These are phyloP conservation scores for Escovopsis sp. DNA, from an alignment of 2,329 filamentous ascomycete genomes.

Conservation along the genomic window DNA sequence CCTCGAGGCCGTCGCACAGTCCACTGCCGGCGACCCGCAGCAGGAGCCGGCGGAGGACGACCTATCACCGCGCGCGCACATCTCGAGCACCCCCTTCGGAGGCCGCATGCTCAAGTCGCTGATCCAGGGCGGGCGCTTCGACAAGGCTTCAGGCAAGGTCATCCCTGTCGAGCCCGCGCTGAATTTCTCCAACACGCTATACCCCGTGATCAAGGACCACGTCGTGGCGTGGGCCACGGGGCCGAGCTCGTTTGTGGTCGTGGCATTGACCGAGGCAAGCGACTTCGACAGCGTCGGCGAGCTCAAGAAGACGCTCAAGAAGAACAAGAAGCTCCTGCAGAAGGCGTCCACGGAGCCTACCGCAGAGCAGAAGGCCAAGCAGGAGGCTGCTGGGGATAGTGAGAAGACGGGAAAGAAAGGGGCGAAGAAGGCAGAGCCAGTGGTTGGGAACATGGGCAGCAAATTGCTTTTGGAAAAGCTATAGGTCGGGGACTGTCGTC, in stretches of 20 bases:
- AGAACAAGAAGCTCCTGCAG: constrained; percentile 56
- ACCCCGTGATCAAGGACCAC: constrained; percentile 60
- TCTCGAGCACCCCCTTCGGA: constrained; percentile 46
- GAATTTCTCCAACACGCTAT: constrained; percentile 70
- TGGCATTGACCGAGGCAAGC: constrained; percentile 63
- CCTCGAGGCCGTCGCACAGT: constrained; percentile 52
- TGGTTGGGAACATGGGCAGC: constrained; percentile 47
- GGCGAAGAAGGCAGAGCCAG: constrained; percentile 28
- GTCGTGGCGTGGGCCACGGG: constrained; percentile 76
- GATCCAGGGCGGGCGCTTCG: constrained; percentile 77
- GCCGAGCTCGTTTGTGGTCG: constrained; percentile 71
- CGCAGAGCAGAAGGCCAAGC: constrained; percentile 35
- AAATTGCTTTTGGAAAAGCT: constrained; percentile 46
- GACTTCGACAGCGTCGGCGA: constrained; percentile 54
- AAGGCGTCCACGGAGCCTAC: constrained; percentile 49
- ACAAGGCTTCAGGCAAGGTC: constrained; percentile 56
- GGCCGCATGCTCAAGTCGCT: constrained; percentile 84
- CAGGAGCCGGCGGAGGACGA: constrained; percentile 27
- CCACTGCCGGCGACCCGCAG: constrained; percentile 42
- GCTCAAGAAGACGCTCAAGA: constrained; percentile 55
- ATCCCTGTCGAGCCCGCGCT: constrained; percentile 61
- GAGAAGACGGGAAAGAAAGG: constrained; percentile 29
- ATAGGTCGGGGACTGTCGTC: constrained; percentile 5
- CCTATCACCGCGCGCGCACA: constrained; percentile 31
- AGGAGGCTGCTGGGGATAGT: constrained; percentile 23